These are phyloP conservation scores for Phytophthora kernoviae DNA, from an alignment of 352 stramenopile genomes.

Conservation along the genomic window DNA sequence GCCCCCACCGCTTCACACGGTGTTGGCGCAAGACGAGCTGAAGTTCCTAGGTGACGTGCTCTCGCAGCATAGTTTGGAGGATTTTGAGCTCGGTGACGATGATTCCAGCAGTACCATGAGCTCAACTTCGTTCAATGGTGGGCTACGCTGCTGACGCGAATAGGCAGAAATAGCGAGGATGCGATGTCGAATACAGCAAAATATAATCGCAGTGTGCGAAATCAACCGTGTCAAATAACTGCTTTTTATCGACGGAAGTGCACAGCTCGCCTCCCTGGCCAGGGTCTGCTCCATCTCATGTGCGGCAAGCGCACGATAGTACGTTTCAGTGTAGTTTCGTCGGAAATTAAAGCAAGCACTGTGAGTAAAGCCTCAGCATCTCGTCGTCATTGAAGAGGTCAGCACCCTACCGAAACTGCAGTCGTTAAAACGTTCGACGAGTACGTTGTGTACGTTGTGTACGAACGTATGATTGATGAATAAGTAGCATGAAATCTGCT, in stretches of 20 bases:
- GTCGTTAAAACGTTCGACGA: neutral
- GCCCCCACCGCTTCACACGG: conserved; percentile 21
- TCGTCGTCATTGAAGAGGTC: neutral
- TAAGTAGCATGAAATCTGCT: no score
- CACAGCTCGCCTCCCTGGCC: no score
- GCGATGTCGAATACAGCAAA: neutral
- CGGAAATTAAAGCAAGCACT: no score
- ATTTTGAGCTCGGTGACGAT: conserved; percentile 7
- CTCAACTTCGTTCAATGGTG: neutral
- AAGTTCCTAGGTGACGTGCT: conserved; percentile 26
- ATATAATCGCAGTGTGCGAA: neutral
- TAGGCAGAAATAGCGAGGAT: neutral
- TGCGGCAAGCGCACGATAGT: no score
- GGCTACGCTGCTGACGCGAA: neutral
- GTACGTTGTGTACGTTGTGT: no score
- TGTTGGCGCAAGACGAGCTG: conserved; percentile 26
- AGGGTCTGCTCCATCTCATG: no score
- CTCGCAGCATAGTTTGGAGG: conserved; percentile 26
- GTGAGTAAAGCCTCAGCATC: neutral
- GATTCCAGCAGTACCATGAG: neutral
- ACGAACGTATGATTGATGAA: no score
- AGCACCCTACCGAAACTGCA: conserved; percentile 1
- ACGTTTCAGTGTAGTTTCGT: no score
- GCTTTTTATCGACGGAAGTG: no score
- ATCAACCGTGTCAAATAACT: neutral